These are phyloP conservation scores for Chimonanthus salicifolius DNA, from an alignment of 164 flowering plant genomes.

Conservation along the genomic window DNA sequence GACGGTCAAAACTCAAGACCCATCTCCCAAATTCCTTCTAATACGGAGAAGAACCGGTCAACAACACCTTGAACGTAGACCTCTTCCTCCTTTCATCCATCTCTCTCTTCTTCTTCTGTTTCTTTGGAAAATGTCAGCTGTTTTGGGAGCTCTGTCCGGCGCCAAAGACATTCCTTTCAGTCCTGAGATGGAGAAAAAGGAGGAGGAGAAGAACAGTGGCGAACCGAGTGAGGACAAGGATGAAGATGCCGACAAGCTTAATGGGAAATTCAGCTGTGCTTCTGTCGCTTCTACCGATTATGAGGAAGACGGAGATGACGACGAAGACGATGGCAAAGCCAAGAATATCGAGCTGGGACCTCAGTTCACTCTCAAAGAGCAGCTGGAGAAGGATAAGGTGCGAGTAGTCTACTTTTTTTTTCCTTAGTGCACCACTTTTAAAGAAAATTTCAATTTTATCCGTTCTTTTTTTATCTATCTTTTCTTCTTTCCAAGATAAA, in stretches of 20 bases:
- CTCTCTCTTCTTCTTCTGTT: not conserved
- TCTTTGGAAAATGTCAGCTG: constrained; percentile 21
- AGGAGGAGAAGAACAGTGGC: constrained; percentile 8
- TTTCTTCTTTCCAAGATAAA: too few relatives aligned
- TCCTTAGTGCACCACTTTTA: too few relatives aligned
- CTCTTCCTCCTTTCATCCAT: not conserved
- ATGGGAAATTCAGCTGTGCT: constrained; percentile 15
- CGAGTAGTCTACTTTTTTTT: not conserved
- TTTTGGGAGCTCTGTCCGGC: constrained; percentile 24
- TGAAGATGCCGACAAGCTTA: constrained; percentile 8
- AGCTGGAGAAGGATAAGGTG: constrained; percentile 51
- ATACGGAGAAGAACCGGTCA: not conserved
- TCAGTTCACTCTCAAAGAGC: constrained; percentile 42
- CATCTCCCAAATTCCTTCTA: not conserved
- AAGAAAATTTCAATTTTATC: not conserved
- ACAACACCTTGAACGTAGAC: not conserved
- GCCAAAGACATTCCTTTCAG: constrained; percentile 17
- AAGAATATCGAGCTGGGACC: constrained; percentile 33
- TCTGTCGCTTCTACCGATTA: constrained; percentile 15
- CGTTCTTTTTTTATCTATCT: too few relatives aligned
- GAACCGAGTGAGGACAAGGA: constrained; percentile 2
- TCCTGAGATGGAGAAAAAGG: constrained; percentile 21
- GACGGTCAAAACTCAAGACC: too few relatives aligned
- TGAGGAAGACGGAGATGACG: constrained; percentile 23
- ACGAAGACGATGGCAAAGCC: constrained; percentile 13